Conservation (phyloP, 805 yeast genomes). For the Yarrowia yakushimensis region DNA sequence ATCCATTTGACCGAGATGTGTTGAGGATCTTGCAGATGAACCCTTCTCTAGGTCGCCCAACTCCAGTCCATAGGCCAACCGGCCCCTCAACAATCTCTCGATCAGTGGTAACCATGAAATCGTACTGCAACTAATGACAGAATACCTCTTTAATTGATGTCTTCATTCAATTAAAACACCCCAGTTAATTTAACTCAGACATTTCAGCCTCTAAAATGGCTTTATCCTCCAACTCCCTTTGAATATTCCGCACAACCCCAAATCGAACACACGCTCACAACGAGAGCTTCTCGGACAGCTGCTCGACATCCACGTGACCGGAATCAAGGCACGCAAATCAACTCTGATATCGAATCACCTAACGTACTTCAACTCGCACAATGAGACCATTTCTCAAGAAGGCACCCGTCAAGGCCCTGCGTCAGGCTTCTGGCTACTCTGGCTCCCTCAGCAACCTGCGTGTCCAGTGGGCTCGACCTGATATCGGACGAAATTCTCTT, state of each 20-base stretch:
- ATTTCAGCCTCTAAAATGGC: no score
- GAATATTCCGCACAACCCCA: neutral
- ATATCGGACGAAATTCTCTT: neutral
- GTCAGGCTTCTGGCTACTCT: conserved; percentile 24
- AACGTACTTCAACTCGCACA: neutral
- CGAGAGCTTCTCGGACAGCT: neutral
- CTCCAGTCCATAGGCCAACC: no score
- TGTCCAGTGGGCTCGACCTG: conserved; percentile 15
- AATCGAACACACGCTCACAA: neutral
- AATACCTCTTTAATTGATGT: no score
- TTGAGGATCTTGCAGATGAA: no score
- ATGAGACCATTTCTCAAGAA: conserved; percentile 18
- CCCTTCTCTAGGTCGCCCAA: no score
- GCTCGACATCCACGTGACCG: neutral
- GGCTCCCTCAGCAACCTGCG: conserved; percentile 19
- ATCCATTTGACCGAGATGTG: no score
- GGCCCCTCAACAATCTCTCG: no score
- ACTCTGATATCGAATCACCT: neutral
- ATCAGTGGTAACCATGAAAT: no score
- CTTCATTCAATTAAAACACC: no score
- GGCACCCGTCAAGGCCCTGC: neutral
- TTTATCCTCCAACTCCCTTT: no score
- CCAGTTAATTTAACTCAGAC: no score
- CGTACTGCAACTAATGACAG: no score
- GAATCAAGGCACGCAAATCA: neutral